Conservation (phyloP, 2,329 filamentous ascomycete genomes). For the Chalaropsis ovoidea region DNA sequence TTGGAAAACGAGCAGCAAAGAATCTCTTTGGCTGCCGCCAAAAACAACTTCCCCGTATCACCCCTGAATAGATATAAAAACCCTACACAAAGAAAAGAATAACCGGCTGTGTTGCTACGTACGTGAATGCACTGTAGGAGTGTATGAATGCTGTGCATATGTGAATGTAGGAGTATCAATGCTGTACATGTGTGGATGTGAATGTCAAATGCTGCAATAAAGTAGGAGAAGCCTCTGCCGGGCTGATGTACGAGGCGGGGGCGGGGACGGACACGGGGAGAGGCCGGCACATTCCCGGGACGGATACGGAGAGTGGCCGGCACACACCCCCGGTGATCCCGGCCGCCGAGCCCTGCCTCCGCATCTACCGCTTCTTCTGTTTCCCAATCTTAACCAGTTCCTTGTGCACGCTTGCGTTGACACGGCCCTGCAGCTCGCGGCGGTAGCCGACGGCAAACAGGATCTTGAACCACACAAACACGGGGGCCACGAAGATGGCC, state of each 20-base stretch:
- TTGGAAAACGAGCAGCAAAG: not conserved
- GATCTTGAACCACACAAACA: conserved; percentile 95
- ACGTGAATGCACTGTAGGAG: not conserved
- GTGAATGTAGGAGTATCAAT: conserved; percentile 12
- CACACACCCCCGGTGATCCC: not conserved
- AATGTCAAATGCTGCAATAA: conserved; percentile 16
- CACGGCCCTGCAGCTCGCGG: conserved; percentile 69
- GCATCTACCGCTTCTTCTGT: conserved; percentile 41
- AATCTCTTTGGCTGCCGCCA: not conserved
- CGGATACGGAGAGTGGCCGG: not conserved
- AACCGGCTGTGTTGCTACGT: not conserved
- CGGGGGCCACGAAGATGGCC: conserved; percentile 81
- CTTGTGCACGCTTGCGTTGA: conserved; percentile 63
- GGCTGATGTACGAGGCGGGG: not conserved
- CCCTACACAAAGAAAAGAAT: not conserved
- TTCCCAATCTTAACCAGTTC: conserved; percentile 67
- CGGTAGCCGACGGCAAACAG: conserved; percentile 87
- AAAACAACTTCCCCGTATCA: not conserved
- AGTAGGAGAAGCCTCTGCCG: not conserved
- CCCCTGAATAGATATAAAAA: not conserved
- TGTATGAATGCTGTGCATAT: conserved; percentile 10
- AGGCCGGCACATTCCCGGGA: not conserved
- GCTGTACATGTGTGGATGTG: conserved; percentile 5
- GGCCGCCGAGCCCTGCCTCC: not conserved
- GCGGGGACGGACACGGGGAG: not conserved